phyloP scores from a whole-genome alignment of 2,329 filamentous ascomycete species.

The Stachybotrys elegans region DNA sequence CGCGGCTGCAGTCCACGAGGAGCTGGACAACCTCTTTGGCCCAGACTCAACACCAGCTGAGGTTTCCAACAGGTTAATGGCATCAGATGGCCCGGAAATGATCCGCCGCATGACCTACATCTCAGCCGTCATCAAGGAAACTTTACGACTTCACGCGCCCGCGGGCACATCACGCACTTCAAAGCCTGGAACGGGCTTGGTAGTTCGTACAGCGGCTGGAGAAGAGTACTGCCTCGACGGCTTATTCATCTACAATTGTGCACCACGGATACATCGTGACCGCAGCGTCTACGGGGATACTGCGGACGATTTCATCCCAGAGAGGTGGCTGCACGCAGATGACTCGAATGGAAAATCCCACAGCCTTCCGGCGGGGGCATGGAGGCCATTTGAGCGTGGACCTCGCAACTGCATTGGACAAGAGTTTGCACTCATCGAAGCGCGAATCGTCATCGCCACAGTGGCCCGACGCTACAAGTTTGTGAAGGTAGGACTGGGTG shows the following conservation, averaged over 20 bases:
- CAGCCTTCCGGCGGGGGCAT: background rate
- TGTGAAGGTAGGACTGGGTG: background rate
- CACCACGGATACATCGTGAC: background rate
- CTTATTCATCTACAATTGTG: background rate
- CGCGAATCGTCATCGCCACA: background rate
- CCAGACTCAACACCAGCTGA: conserved; percentile 13
- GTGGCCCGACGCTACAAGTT: background rate
- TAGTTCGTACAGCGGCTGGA: background rate
- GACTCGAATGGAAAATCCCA: background rate
- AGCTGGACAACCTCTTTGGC: conserved; percentile 31
- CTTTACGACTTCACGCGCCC: conserved; percentile 27
- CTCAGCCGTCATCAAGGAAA: conserved; percentile 33
- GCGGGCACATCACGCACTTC: conserved; percentile 17
- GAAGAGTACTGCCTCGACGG: conserved; percentile 14
- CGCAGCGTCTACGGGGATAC: background rate
- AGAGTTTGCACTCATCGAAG: background rate
- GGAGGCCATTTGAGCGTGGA: background rate
- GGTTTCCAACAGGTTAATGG: conserved; percentile 1
- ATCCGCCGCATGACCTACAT: conserved; percentile 27
- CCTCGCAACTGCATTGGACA: conserved; percentile 1
- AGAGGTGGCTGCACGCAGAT: background rate
- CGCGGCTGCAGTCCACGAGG: conserved; percentile 21
- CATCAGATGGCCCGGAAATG: conserved; percentile 19
- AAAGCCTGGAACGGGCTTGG: conserved; percentile 14
- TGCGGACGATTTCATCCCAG: background rate